Evolutionary conservation across 768 basidiomycete species (phyloP).

Genomic region (Mycena latifolia): DNA sequence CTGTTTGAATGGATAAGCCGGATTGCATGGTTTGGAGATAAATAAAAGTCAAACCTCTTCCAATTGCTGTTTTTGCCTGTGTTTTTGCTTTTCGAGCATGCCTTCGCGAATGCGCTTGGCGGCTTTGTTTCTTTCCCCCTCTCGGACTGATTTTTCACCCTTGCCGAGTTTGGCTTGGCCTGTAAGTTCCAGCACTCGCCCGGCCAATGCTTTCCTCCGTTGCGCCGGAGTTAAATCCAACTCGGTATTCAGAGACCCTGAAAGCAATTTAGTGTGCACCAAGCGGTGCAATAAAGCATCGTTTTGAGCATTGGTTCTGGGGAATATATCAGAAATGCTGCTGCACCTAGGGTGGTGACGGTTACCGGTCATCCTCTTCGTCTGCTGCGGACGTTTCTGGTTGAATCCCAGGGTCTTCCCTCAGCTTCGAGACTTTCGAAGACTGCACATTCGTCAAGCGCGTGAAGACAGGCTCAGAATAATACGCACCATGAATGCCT

Average conservation of each 20-base stretch:
- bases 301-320: conserved; percentile 81
- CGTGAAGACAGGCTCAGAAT: neutral
- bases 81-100: conserved; percentile 69
- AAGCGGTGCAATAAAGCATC: conserved; percentile 84
- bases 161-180: conserved; percentile 79
- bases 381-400: conserved; percentile 44
- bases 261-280: conserved; percentile 83
- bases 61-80: conserved; percentile 64
- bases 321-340: conserved; percentile 8
- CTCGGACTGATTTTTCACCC: conserved; percentile 73
- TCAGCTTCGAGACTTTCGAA: conserved; percentile 78
- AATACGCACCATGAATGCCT: conserved; percentile 81
- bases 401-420: conserved; percentile 45
- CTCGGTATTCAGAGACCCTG: conserved; percentile 76
- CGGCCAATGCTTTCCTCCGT: conserved; percentile 79
- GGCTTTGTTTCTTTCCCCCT: conserved; percentile 76
- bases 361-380: conserved; percentile 70
- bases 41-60: conserved; percentile 69
- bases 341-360: neutral
- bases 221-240: conserved; percentile 74
- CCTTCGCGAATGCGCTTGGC: conserved; percentile 82
- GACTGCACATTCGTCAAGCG: conserved; percentile 61
- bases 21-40: neutral
- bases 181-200: conserved; percentile 80
- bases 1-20: conserved; percentile 49